Base-by-base conservation (phyloP, 1,284 basidiomycete species). In the Trametes polyzona region DNA sequence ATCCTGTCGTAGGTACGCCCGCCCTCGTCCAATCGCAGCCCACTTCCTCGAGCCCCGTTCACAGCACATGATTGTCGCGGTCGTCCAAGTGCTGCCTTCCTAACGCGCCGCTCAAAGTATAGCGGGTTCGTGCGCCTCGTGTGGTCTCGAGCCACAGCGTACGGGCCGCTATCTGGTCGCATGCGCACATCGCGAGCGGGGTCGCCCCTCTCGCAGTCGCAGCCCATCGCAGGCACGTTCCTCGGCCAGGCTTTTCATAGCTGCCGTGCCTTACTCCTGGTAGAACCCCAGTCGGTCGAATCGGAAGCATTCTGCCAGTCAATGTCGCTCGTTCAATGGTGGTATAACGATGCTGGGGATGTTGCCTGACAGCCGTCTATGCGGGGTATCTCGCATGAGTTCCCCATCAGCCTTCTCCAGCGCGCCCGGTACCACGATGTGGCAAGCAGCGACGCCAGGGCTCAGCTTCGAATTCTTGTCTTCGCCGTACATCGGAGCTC, bases 51-150 rank as follows among this genome's bases (percentile, higher is more conserved):
- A 27, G 36, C 24, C 10, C 24, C 30, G 30, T 60, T 63, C 62
- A 47, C 63, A 62, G 59, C 63, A 57, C 63, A 61, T 61, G 62
- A 58, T 57, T 39, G 32, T 54, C 56, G 56, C 51, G 55, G 46
- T 51, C 58, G 56, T 41, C 32, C 51, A 52, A 51, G n/a, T 49
- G 43, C 41, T 55, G 48, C 54, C 54, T 58, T 56, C 48, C 52
- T 60, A 33, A 56, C 56, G 53, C 62, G 50, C 53, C 56, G 53
- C 49, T 33, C 47, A 19, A 43, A 58, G 49, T 26, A 46, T 43
- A 51, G 41, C 46, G 43, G 50, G 57, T 53, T 35, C 44, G 44
- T 52, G 30, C 14, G 61, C 61, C 57, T 63, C 61, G 61, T 59
- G 61, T 54, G 33, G 26, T 32, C 42, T 35, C 55, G 49, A 40